These are phyloP conservation scores for Daldinia loculata DNA, from an alignment of 495 filamentous ascomycete species.

Conservation along the genomic window DNA sequence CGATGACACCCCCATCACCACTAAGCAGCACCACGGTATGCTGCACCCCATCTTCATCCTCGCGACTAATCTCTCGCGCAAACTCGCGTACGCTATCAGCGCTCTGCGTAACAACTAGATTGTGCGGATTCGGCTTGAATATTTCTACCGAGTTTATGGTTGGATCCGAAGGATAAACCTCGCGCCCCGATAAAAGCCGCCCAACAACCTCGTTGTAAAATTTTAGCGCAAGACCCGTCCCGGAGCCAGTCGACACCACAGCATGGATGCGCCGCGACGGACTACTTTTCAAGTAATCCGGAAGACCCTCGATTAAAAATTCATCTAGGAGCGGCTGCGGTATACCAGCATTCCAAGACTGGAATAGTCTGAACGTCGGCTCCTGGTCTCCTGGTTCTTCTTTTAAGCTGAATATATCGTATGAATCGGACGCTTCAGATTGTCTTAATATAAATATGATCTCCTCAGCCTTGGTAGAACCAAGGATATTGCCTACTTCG, in stretches of 20 bases:
- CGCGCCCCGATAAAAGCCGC: constrained; percentile 62
- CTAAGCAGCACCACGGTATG: constrained; percentile 76
- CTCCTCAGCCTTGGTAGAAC: constrained; percentile 46
- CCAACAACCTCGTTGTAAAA: constrained; percentile 67
- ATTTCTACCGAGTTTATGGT: constrained; percentile 2
- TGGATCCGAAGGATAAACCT: constrained; percentile 13
- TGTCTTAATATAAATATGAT: constrained; percentile 47
- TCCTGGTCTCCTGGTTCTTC: constrained; percentile 38
- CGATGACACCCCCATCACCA: constrained; percentile 85
- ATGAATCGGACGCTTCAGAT: constrained; percentile 14
- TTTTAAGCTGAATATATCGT: constrained; percentile 49
- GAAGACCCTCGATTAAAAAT: constrained; percentile 45
- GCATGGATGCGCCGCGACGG: constrained; percentile 60
- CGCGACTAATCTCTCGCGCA: constrained; percentile 54
- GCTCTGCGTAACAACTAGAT: constrained; percentile 67
- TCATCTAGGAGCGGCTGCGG: constrained; percentile 46
- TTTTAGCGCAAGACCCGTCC: constrained; percentile 65
- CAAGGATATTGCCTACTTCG: constrained; percentile 2
- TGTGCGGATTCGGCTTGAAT: constrained; percentile 46
- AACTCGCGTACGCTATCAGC: constrained; percentile 69
- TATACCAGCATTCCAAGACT: constrained; percentile 30
- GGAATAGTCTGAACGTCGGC: constrained; percentile 45
- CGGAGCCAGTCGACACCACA: constrained; percentile 77
- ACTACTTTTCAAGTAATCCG: constrained; percentile 46
- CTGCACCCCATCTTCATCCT: constrained; percentile 45